Conservation (phyloP, 768 basidiomycete genomes). For the Russula vinacea region DNA sequence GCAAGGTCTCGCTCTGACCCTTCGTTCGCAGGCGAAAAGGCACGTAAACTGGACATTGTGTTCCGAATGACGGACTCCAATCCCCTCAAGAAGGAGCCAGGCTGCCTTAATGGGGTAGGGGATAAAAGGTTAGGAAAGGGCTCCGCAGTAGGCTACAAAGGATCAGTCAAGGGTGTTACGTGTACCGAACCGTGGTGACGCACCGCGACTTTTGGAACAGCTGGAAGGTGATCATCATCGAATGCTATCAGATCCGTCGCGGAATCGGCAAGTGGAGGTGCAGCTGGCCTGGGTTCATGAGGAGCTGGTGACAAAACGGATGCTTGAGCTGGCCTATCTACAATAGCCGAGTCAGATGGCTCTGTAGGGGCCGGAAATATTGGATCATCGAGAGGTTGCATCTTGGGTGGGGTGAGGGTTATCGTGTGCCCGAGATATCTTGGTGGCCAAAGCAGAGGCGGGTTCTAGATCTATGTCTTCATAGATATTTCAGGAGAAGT, state of each 20-base stretch:
- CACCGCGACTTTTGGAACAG: constrained; percentile 8
- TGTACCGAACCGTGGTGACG: background rate
- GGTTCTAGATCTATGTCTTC: constrained; percentile 47
- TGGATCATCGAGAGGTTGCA: constrained; percentile 25
- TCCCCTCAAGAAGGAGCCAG: constrained; percentile 5
- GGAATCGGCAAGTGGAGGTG: background rate
- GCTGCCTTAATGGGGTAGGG: constrained; percentile 13
- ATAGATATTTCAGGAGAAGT: background rate
- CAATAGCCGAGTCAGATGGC: background rate
- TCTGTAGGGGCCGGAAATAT: background rate
- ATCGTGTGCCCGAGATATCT: constrained; percentile 63
- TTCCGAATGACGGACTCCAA: background rate
- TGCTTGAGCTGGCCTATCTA: background rate
- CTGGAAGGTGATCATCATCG: constrained; percentile 7
- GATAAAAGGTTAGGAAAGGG: constrained; percentile 21
- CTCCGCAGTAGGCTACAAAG: constrained; percentile 7
- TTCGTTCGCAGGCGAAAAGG: background rate
- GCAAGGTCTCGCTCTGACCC: background rate
- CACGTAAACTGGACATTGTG: background rate
- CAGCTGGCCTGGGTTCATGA: constrained; percentile 3
- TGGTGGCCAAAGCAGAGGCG: constrained; percentile 61
- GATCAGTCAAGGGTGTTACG: constrained; percentile 1
- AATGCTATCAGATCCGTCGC: constrained; percentile 15
- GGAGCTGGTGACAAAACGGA: background rate
- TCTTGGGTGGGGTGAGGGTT: constrained; percentile 67